Base-by-base conservation (phyloP, 345 rosid genomes). In the Theobroma cacao region DNA sequence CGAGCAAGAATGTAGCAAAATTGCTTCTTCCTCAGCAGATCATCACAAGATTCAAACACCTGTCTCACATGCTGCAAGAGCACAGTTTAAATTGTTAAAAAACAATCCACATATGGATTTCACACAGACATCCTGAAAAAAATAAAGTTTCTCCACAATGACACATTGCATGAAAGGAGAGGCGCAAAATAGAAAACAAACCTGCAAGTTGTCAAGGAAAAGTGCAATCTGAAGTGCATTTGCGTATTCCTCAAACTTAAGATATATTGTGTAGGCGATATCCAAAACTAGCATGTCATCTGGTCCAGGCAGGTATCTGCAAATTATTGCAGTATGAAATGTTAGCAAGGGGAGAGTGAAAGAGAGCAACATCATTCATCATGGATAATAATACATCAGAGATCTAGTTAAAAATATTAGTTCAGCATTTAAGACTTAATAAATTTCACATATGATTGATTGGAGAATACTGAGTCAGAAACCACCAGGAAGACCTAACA, bases 281-380 rank as follows among this genome's bases (percentile, higher is more conserved):
- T 91, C 94, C 47, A 90, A 82, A 77, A 91, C 97, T 62, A 88
- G 64, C 85, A 79, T 69, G 87, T 95, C 99, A 87, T 95, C 97
- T 77, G 98, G 98, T 72, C 97, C 93, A 65, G 96, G 98, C 74
- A 92, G 93, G 80, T 90, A 93, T 86, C 99, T 95, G 89, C 76
- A 83, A 58, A 24, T 75, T 58, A 64, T 71, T 43, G 72, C 34
- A 84, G 65, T 18, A 68, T 18, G 72, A 78, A 83, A 84, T 52
- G 64, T 74, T 55, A 77, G 17, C 36, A 74, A 0, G 11, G 47
- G 9, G 66, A 70, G 53, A 52, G 26, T 10, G 17, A 66, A 33
- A 59, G 63, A 53, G 26, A 52, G 31, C 9, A 33, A 24, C 2
- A 50, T 3, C 66, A 38, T 73, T 33, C 11, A 0, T 34, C 47